A percentile compares a stretch with the other conserved stretches of the same genome.
phyloP scores from a whole-genome alignment of 2,329 filamentous ascomycete genomes.

The Rutstroemia sp. region DNA sequence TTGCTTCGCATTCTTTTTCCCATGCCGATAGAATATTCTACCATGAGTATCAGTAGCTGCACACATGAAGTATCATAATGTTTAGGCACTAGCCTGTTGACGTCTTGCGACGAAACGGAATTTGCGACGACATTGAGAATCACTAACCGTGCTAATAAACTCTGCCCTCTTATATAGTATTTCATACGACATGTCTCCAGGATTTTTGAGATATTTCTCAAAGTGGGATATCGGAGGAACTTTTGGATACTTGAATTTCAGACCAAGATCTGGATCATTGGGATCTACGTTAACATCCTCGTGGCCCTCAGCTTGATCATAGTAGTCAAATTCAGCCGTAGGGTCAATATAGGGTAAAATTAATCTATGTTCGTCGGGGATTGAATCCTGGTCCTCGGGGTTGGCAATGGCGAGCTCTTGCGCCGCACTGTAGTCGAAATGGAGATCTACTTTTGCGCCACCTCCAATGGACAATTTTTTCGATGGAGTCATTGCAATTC shows the following conservation, averaged over 20 bases:
- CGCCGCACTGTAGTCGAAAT: slow-evolving; percentile 6
- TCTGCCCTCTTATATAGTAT: slow-evolving; percentile 21
- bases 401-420: slow-evolving; percentile 9
- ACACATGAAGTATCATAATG: too few relatives aligned
- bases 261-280: slow-evolving; percentile 5
- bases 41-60: background rate
- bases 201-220: slow-evolving; percentile 20
- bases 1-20: slow-evolving; percentile 23
- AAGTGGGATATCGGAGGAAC: slow-evolving; percentile 19
- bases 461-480: slow-evolving; percentile 7
- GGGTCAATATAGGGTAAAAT: slow-evolving; percentile 17
- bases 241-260: slow-evolving; percentile 19
- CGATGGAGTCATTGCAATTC: background rate
- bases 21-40: slow-evolving; percentile 16
- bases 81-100: too few relatives aligned
- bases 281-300: slow-evolving; percentile 5
- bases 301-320: slow-evolving; percentile 18
- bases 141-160: slow-evolving; percentile 9
- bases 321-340: slow-evolving; percentile 17
- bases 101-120: too few relatives aligned
- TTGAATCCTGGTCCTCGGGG: slow-evolving; percentile 3
- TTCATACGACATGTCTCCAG: slow-evolving; percentile 21
- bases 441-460: slow-evolving; percentile 6
- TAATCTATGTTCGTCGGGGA: background rate
- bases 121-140: background rate